Percentiles rank a stretch among this genome's conserved stretches.
phyloP scores from a whole-genome alignment of 495 filamentous ascomycete genomes.

The Penicillium daleae region DNA sequence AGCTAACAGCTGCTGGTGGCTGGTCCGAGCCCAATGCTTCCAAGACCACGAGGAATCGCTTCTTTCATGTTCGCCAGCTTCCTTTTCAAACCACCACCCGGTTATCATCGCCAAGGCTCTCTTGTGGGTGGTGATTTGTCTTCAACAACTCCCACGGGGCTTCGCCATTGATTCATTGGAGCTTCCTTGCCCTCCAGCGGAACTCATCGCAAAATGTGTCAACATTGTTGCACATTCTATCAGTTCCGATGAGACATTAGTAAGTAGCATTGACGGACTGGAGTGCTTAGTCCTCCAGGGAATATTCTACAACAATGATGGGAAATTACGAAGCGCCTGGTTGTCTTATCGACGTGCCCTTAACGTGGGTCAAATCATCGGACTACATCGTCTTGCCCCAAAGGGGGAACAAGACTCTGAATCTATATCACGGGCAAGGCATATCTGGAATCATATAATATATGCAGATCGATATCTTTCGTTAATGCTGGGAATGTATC shows the following conservation, averaged over 20 bases:
- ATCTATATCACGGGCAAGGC: slow-evolving; percentile 3
- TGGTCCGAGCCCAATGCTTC: slow-evolving; percentile 17
- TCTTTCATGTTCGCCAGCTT: not conserved
- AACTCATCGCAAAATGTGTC: slow-evolving; percentile 15
- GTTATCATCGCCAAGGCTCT: slow-evolving; percentile 11
- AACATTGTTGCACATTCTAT: slow-evolving; percentile 1
- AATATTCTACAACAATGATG: slow-evolving; percentile 24
- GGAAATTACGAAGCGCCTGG: slow-evolving; percentile 28
- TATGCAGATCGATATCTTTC: slow-evolving; percentile 21
- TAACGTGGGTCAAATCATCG: slow-evolving; percentile 24
- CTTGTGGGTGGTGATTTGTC: slow-evolving; percentile 14
- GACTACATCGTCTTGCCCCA: slow-evolving; percentile 17
- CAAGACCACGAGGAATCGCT: slow-evolving; percentile 17
- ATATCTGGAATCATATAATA: slow-evolving; percentile 19
- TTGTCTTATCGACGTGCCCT: slow-evolving; percentile 23
- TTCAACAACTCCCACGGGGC: slow-evolving; percentile 20
- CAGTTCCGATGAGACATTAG: slow-evolving; percentile 19
- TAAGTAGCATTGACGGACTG: slow-evolving; percentile 24
- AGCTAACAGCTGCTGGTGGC: slow-evolving; percentile 19
- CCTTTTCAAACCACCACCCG: slow-evolving; percentile 15
- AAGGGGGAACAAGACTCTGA: not conserved
- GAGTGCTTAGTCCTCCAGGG: slow-evolving; percentile 26
- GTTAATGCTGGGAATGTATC: slow-evolving; percentile 20
- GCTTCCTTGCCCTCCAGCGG: slow-evolving; percentile 7
- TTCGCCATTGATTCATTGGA: slow-evolving; percentile 6